Percentiles rank a stretch among this genome's conserved stretches.
phyloP scores from a whole-genome alignment of 305 asterid genomes.

The Lippia alba region DNA sequence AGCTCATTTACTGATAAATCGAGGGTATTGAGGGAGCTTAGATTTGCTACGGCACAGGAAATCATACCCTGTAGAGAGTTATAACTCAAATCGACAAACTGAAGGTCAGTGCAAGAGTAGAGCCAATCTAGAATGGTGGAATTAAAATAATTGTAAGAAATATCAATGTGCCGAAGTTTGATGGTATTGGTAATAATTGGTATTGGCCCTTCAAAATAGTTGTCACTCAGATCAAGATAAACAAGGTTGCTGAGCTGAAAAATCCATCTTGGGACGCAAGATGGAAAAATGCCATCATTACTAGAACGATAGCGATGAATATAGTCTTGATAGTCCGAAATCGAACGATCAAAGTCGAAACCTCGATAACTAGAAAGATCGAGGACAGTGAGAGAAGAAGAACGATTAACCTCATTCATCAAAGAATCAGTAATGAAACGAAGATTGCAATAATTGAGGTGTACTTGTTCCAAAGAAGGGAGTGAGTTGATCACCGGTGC shows the following conservation, averaged over 20 bases:
- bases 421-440: background rate
- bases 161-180: too few species aligned
- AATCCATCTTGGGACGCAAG: background rate
- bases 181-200: too few species aligned
- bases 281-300: background rate
- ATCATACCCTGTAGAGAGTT: constrained; percentile 18
- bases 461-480: background rate
- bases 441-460: background rate
- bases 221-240: background rate
- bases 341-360: too few species aligned
- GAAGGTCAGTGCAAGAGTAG: constrained; percentile 32
- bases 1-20: constrained; percentile 23
- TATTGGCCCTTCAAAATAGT: background rate
- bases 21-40: constrained; percentile 29
- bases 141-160: too few species aligned
- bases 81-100: constrained; percentile 13
- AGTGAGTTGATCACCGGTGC: background rate
- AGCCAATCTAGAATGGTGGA: constrained; percentile 37
- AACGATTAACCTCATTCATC: background rate
- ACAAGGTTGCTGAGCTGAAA: background rate
- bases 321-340: too few species aligned
- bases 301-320: too few species aligned
- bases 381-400: background rate
- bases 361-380: background rate
- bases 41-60: constrained; percentile 27